These are phyloP conservation scores for Boeremia lycopersici DNA, from an alignment of 2,329 filamentous ascomycete genomes.

Conservation along the genomic window DNA sequence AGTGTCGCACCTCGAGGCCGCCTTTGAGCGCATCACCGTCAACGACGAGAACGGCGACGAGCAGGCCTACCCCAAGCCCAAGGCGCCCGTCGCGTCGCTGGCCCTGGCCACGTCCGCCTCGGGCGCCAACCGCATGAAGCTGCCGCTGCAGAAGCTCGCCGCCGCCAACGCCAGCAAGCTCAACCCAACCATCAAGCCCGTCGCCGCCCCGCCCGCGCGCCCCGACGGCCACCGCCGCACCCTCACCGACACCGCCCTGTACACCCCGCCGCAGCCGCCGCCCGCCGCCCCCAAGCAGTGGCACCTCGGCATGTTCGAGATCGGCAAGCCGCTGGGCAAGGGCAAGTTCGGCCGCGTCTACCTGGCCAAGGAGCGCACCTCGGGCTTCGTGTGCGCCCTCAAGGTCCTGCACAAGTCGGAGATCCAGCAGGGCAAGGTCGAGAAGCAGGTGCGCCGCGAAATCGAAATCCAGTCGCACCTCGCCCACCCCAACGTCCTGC, in stretches of 20 bases:
- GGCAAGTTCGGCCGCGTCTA: constrained; percentile 89
- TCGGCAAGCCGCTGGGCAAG: constrained; percentile 83
- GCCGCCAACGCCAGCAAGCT: constrained; percentile 69
- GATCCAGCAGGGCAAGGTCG: constrained; percentile 77
- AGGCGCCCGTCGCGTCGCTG: constrained; percentile 64
- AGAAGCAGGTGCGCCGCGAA: constrained; percentile 86
- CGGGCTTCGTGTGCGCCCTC: constrained; percentile 82
- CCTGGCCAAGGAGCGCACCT: constrained; percentile 77
- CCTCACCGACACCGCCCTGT: constrained; percentile 56
- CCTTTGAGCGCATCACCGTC: constrained; percentile 88
- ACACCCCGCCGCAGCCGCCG: constrained; percentile 28
- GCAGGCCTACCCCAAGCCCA: constrained; percentile 71
- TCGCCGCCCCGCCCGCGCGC: constrained; percentile 66
- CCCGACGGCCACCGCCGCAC: constrained; percentile 49
- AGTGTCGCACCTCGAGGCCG: constrained; percentile 78
- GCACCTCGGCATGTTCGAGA: constrained; percentile 94
- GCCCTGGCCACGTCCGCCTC: constrained; percentile 53
- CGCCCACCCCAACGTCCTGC: constrained; percentile 82
- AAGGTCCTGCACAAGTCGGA: constrained; percentile 88
- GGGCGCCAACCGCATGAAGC: constrained; percentile 69
- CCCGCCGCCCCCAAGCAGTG: constrained; percentile 61
- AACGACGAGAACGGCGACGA: constrained; percentile 85
- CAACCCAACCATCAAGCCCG: constrained; percentile 61
- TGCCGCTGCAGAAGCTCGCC: constrained; percentile 80
- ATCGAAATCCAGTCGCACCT: constrained; percentile 91